These are phyloP conservation scores for Talaromyces sp. DNA, from an alignment of 2,329 filamentous ascomycete species.

Conservation along the genomic window DNA sequence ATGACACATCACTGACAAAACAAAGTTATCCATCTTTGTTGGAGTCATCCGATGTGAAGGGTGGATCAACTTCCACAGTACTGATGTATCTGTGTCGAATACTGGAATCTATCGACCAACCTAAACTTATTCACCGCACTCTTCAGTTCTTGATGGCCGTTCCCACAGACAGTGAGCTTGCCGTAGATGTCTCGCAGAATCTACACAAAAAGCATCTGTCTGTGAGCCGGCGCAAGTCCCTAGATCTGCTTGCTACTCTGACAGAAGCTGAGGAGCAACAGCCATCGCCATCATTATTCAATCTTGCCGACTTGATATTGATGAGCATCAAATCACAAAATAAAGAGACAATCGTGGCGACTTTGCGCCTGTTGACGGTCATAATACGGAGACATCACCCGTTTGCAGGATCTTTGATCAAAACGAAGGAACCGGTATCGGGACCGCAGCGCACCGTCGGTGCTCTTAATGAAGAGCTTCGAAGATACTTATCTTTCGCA, in stretches of 20 bases:
- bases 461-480: constrained; percentile 41
- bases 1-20: constrained; percentile 9
- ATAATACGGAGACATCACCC: constrained; percentile 83
- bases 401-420: constrained; percentile 69
- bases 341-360: constrained; percentile 83
- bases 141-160: constrained; percentile 87
- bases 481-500: constrained; percentile 36
- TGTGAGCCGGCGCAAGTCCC: constrained; percentile 73
- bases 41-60: constrained; percentile 95
- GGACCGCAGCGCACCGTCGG: constrained; percentile 32
- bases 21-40: constrained; percentile 85
- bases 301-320: constrained; percentile 83
- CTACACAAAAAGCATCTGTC: constrained; percentile 51
- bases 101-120: constrained; percentile 84
- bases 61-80: constrained; percentile 92
- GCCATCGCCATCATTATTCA: constrained; percentile 83
- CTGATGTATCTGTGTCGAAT: constrained; percentile 89
- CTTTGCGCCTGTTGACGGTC: constrained; percentile 78
- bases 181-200: constrained; percentile 50
- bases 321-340: constrained; percentile 81
- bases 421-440: constrained; percentile 35
- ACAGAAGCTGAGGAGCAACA: constrained; percentile 65
- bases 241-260: constrained; percentile 79
- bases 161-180: constrained; percentile 47
- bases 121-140: constrained; percentile 90